Base-by-base conservation (phyloP, 2,329 filamentous ascomycete species). In the Aotearoamyces nothofagi region DNA sequence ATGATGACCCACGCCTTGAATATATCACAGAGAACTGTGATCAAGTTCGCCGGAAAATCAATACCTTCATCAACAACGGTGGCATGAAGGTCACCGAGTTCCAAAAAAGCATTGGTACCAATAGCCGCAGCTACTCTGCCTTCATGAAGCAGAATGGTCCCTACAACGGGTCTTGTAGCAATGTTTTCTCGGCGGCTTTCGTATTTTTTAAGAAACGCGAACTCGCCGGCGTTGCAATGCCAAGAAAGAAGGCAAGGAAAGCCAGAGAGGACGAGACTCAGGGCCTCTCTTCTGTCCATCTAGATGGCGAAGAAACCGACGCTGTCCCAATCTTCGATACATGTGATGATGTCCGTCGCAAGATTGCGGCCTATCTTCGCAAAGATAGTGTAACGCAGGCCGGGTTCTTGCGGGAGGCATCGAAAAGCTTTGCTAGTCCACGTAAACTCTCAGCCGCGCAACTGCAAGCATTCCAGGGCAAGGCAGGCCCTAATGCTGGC, bases 331-430 rank as follows among this genome's bases (percentile, higher is more conserved):
- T 74, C 17, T 72, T 53, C 41, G 66, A 73, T 36, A 65, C 60
- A 4, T 73, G 67, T 47, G 61, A 72, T 37, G 63, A 66, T 28
- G 44, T 73, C 9, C 60, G 69, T 26, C 58, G 54, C 43, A 72
- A 73, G 52, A 69, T 73, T 40, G 54, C 54, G 15, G 56, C 57
- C 1, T 50, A 64, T 34, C 51, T 73, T 7, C 43, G 48, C n/a
- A 52, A 58, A 26, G 52, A 57, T 0, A 51, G 51, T 24, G 50
- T 68, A 28, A 69, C 60, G 0, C 58, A 67, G 41, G 61, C 66
- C 1, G 52, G 50, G 8, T 66, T 74, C 42, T 51, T 58, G 15
- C 58, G 64, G 19, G 54, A 60, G 24, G 51, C 69, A 14, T 51
- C 52, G 17, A 58, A 56, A 24, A 53, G 55, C 11, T 58, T 55